Conservation (phyloP, 306 rosid species). For the Luffa acutangula region DNA sequence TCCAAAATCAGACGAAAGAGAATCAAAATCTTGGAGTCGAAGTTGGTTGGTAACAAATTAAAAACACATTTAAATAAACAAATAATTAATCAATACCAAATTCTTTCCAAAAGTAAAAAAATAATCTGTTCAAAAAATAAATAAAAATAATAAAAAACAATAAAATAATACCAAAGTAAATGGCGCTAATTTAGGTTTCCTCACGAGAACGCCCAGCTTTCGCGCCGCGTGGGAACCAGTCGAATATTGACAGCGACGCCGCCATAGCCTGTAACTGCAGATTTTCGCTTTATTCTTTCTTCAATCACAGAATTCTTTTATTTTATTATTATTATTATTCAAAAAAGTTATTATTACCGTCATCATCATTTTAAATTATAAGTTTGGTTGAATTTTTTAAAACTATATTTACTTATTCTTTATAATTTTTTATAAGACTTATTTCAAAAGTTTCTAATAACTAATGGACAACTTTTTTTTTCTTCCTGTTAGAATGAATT, state of each 20-base stretch:
- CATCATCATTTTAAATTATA: neutral
- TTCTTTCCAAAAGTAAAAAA: neutral
- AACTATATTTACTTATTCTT: no score
- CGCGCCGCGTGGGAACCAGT: slow-evolving; percentile 14
- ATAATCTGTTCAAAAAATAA: no score
- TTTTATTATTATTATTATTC: neutral
- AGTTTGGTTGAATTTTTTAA: no score
- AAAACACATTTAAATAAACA: neutral
- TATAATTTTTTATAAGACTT: no score
- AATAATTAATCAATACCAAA: neutral
- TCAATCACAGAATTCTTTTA: neutral
- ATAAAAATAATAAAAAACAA: no score
- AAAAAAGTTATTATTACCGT: no score
- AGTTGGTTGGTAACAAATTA: neutral
- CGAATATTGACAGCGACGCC: slow-evolving; percentile 4
- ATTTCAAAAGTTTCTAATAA: no score
- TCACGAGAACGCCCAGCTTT: slow-evolving; percentile 20
- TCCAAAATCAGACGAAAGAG: neutral
- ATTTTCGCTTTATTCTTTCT: neutral
- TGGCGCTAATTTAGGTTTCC: slow-evolving; percentile 1
- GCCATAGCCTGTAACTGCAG: neutral
- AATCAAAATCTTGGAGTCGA: neutral
- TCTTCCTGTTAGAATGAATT: no score
- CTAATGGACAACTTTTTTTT: no score
- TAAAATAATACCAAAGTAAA: neutral